Conservation (phyloP, 73 alveolate genomes). For the Paramecium tetraurelia region DNA sequence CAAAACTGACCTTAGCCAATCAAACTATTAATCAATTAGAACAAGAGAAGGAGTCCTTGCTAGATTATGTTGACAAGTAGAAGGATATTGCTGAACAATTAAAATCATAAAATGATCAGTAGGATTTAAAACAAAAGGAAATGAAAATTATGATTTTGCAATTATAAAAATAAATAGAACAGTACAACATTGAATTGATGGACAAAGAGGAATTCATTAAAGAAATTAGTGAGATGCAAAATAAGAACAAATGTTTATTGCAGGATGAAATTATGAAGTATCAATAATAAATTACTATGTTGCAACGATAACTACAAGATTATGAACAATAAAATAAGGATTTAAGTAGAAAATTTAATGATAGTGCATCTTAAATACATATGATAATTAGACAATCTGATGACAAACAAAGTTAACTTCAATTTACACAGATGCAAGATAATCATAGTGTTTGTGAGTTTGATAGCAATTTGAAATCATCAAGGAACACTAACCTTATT, state of each 20-base stretch:
- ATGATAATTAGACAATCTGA: background rate
- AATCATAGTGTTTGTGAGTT: background rate
- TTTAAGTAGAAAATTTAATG: conserved; percentile 8
- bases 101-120: background rate
- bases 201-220: background rate
- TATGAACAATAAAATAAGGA: background rate
- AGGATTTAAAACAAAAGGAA: background rate
- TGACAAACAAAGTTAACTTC: background rate
- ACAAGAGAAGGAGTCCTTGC: background rate
- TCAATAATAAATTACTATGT: background rate
- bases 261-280: background rate
- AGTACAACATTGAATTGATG: background rate
- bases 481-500: background rate
- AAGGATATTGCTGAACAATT: background rate
- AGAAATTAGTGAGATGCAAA: background rate
- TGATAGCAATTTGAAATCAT: background rate
- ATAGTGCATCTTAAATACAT: background rate
- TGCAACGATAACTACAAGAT: background rate
- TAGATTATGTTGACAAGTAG: background rate
- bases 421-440: background rate
- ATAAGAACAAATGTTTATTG: background rate
- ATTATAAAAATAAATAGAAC: background rate
- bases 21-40: background rate
- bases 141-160: background rate
- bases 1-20: background rate